These are phyloP conservation scores for Chytridiales sp. DNA, from an alignment of 371 early-diverging fungal species.

Conservation along the genomic window DNA sequence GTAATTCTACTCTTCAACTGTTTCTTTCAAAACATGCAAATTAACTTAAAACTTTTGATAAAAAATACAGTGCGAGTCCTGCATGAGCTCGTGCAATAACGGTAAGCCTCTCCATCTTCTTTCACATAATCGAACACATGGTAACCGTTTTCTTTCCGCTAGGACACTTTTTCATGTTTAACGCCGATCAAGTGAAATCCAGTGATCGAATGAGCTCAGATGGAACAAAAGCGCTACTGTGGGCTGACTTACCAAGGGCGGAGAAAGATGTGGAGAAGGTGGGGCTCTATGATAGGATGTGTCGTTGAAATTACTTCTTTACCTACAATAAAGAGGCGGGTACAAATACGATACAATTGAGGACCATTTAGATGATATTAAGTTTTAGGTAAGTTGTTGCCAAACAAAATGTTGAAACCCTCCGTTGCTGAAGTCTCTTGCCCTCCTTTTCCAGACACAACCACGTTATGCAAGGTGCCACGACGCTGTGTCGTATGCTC, in stretches of 20 bases:
- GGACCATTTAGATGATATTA: not conserved
- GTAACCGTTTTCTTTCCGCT: too few species aligned
- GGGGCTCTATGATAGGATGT: slow-evolving; percentile 26
- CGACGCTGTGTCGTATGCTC: too few species aligned
- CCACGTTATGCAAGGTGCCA: too few species aligned
- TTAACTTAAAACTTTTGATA: too few species aligned
- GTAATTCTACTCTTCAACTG: too few species aligned
- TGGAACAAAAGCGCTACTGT: slow-evolving; percentile 41
- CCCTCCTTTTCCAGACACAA: too few species aligned
- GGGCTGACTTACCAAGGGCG: slow-evolving; percentile 56
- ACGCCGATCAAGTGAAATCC: slow-evolving; percentile 20
- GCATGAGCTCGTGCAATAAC: slow-evolving; percentile 86
- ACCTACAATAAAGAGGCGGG: too few species aligned
- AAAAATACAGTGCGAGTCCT: slow-evolving; percentile 80
- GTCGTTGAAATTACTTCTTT: slow-evolving; percentile 31
- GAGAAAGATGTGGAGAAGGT: slow-evolving; percentile 44
- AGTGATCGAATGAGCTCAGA: slow-evolving; percentile 33
- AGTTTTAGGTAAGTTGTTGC: not conserved
- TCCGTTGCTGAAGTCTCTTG: too few species aligned
- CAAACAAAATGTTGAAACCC: too few species aligned
- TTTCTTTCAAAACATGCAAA: too few species aligned
- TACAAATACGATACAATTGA: not conserved
- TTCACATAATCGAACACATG: too few species aligned
- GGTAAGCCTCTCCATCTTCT: too few species aligned
- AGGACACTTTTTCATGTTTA: slow-evolving; percentile 90